phyloP scores from a whole-genome alignment of 495 filamentous ascomycete species.

The Alectoria sarmentosa region DNA sequence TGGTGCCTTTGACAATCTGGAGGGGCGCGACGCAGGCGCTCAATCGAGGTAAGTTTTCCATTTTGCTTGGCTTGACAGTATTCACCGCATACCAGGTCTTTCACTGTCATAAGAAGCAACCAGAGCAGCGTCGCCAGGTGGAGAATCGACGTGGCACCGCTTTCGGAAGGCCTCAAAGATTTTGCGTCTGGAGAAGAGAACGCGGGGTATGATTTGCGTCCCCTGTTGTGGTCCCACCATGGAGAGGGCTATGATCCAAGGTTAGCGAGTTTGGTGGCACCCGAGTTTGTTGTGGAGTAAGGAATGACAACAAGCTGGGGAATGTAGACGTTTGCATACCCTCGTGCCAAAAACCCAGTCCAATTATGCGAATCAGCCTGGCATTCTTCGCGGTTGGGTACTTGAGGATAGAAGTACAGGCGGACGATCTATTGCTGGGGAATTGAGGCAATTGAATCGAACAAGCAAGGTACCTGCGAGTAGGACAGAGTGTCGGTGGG shows the following conservation, averaged over 20 bases:
- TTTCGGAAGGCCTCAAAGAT: background rate
- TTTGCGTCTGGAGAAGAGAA: constrained; percentile 5
- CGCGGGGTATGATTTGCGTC: constrained; percentile 11
- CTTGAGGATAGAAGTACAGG: too few relatives aligned
- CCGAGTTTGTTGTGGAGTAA: constrained; percentile 12
- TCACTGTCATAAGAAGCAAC: constrained; percentile 1
- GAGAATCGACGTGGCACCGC: constrained; percentile 9
- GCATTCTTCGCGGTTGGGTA: constrained; percentile 5
- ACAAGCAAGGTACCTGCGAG: background rate
- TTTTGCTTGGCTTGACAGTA: constrained; percentile 20
- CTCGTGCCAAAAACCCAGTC: background rate
- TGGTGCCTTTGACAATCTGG: constrained; percentile 58
- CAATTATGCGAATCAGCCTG: background rate
- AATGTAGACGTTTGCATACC: constrained; percentile 18
- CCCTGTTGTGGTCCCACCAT: constrained; percentile 14
- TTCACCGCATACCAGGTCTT: background rate
- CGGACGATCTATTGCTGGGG: background rate
- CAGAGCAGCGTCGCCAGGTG: constrained; percentile 1
- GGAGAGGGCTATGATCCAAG: constrained; percentile 5
- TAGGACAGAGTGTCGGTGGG: background rate
- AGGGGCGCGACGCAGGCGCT: constrained; percentile 69
- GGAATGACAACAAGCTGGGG: constrained; percentile 16
- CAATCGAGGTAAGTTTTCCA: constrained; percentile 43
- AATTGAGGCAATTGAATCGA: background rate
- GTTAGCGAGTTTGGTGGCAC: constrained; percentile 7